Evolutionary conservation across 106 monocot species (phyloP).

Genomic region (Platanthera guangdongensis): DNA sequence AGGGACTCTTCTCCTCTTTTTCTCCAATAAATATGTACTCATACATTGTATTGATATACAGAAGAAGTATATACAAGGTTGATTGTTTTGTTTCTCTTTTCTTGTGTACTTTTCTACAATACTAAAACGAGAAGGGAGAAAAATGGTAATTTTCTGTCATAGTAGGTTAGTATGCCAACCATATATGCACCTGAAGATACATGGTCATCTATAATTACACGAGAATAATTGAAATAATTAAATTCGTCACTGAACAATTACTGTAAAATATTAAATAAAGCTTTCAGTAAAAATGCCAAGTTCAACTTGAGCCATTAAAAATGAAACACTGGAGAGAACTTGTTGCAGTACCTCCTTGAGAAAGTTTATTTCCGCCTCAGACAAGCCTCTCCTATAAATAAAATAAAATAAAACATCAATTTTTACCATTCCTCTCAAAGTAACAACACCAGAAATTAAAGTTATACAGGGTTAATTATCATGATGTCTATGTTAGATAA

Average conservation of each 20-base stretch:
- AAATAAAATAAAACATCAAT: neutral
- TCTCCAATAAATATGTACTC: too few relatives aligned
- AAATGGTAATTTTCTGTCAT: neutral
- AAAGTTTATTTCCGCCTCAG: slow-evolving; percentile 78
- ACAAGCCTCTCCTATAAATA: slow-evolving; percentile 76
- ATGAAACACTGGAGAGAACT: neutral
- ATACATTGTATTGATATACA: too few relatives aligned
- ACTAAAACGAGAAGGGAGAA: neutral
- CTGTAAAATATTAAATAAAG: slow-evolving; percentile 3
- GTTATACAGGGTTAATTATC: neutral
- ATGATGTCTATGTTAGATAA: neutral
- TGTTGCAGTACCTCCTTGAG: slow-evolving; percentile 51
- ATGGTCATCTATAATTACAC: neutral
- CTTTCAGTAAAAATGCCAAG: neutral
- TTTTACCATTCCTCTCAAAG: neutral
- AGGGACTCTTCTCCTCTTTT: too few relatives aligned
- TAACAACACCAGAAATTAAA: slow-evolving; percentile 1
- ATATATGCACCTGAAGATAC: neutral
- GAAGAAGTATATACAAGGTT: too few relatives aligned
- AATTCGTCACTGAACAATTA: slow-evolving; percentile 1
- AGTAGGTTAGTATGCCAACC: neutral
- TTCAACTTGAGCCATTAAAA: neutral
- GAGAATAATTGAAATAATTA: neutral
- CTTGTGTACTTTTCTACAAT: too few relatives aligned
- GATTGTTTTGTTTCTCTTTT: too few relatives aligned